Evolutionary conservation across 1,284 basidiomycete species (phyloP), one percentile per base, ranked within the genome.

Genomic region (Apiotrichum mycotoxinovorans): DNA sequence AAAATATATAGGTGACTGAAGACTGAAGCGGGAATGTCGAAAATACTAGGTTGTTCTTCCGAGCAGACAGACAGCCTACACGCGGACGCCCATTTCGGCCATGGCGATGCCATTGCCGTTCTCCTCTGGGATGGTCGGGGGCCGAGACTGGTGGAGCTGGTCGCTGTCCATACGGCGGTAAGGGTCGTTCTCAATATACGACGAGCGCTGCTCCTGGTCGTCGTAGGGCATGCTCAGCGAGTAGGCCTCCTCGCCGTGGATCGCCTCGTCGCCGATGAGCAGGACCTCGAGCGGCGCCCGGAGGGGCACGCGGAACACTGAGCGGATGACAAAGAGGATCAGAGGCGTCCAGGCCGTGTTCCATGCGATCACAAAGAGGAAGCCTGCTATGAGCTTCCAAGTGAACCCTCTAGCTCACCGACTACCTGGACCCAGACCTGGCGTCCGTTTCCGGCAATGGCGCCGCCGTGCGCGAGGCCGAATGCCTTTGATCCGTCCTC

Each of bases 371-470:
- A 61, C 48, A 42, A 64, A 64, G 42, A 64, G 41, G 37, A 45
- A 44, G 47, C 44, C 44, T 46, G 30, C 1, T 33, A 14, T 46
- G 25, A 46, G 30, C 44, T 33, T 23, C 17, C 15, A 20, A 7
- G 18, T 10, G 18, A 34, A 3, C 18, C 4, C 4, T 4, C 3
- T n/a, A 33, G 27, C 27, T 33, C 10, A 46, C 60, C 60, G 25
- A 64, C 62, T 30, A 61, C 55, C 47, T 64, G 62, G 40, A 61
- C 41, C 57, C 62, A 58, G 22, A 62, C 60, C 38, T 61, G 62
- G 22, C 51, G 44, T 20, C 60, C 57, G 43, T 64, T 61, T 4
- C 52, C 52, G 7, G 49, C 60, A 43, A 64, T 61, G 8, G 62
- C 62, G 30, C 62, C 62, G 23, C 56, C 62, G 30, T 53, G 43